A percentile compares a stretch with the other conserved stretches of the same genome.
phyloP scores from a whole-genome alignment of 1,284 basidiomycete species.

The Ustilago xerochloae region DNA sequence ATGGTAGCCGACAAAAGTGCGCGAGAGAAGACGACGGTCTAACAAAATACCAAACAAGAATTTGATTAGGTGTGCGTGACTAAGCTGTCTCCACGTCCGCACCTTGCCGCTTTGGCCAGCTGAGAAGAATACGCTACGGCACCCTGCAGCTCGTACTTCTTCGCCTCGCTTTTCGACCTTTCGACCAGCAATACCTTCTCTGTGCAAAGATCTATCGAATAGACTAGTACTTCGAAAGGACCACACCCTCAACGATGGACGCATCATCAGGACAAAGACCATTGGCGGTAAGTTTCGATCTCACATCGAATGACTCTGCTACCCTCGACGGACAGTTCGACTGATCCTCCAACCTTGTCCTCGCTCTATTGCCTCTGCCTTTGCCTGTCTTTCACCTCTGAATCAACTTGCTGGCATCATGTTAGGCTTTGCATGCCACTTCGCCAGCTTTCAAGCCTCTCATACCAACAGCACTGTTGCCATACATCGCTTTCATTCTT shows the following conservation, averaged over 20 bases:
- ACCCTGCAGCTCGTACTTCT: background rate
- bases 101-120: constrained; percentile 33
- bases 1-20: background rate
- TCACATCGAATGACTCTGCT: background rate
- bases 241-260: background rate
- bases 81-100: constrained; percentile 24
- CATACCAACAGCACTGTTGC: constrained; percentile 46
- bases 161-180: background rate
- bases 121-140: background rate
- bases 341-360: too few relatives aligned
- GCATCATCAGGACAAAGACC: constrained; percentile 8
- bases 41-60: background rate
- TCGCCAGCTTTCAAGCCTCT: constrained; percentile 36
- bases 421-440: constrained; percentile 40
- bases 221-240: too few relatives aligned
- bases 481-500: constrained; percentile 50
- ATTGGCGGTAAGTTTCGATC: constrained; percentile 26
- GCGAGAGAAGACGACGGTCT: background rate
- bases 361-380: too few relatives aligned
- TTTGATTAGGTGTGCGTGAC: constrained; percentile 13
- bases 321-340: background rate
- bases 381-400: too few relatives aligned
- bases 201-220: too few relatives aligned
- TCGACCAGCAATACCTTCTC: too few relatives aligned
- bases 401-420: background rate